These are phyloP conservation scores for Diplotaxis tenuifolia DNA, from an alignment of 345 rosid genomes.

Conservation along the genomic window DNA sequence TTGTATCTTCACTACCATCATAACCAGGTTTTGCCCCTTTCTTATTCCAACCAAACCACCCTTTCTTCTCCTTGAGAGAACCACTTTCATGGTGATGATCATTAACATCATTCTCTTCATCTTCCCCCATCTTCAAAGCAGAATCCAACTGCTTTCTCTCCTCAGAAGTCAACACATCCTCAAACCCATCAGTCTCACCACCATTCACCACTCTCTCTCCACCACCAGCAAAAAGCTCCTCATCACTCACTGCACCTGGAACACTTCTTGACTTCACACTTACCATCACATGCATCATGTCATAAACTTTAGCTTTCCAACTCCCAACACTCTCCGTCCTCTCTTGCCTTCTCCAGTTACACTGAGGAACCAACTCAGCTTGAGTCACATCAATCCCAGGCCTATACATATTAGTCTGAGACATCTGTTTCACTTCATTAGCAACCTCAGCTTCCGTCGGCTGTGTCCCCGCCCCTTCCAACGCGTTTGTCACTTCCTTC, in stretches of 20 bases:
- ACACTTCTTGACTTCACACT: conserved; percentile 95
- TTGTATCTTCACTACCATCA: conserved; percentile 47
- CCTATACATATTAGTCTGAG: conserved; percentile 97
- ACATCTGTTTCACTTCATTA: conserved; percentile 90
- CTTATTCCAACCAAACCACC: conserved; percentile 96
- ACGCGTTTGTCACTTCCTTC: conserved; percentile 88
- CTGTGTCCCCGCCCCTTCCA: conserved; percentile 95
- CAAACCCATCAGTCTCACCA: conserved; percentile 64
- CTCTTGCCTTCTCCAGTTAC: conserved; percentile 98
- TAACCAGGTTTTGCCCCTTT: conserved; percentile 52
- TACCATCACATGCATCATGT: conserved; percentile 96
- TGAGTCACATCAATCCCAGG: conserved; percentile 99
- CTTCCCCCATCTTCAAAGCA: conserved; percentile 66
- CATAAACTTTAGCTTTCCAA: conserved; percentile 97
- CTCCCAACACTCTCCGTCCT: conserved; percentile 88
- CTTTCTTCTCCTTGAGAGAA: conserved; percentile 74
- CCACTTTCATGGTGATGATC: conserved; percentile 58
- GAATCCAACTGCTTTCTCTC: conserved; percentile 84
- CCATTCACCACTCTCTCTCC: conserved; percentile 65
- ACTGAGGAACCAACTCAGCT: conserved; percentile 85
- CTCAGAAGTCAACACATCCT: conserved; percentile 83
- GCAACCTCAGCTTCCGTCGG: conserved; percentile 94
- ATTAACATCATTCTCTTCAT: conserved; percentile 59
- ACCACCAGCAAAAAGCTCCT: conserved; percentile 87
- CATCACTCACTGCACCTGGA: conserved; percentile 99